Evolutionary conservation across 1,139 yeast species (phyloP), one percentile per base, ranked within the genome.

Genomic region (Hansenula sp.): DNA sequence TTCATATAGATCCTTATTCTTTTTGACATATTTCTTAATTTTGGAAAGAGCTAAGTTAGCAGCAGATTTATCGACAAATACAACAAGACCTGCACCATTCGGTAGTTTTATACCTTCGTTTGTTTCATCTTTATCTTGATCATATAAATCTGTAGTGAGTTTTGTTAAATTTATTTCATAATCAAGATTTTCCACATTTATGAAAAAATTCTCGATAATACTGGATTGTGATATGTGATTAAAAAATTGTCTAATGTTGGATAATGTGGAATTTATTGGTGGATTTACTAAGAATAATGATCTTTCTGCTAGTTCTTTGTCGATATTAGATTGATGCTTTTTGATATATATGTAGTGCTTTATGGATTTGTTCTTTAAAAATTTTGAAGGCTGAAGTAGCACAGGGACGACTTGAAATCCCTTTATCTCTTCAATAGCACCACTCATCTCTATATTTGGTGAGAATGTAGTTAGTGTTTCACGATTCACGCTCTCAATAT

Each of bases 61-160:
- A 21, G 94, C 82, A 2, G 82, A 63, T 54, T 81, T 81, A 60
- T 90, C 97, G 4, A 89, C 76, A 56, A 90, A 81, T 22, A 79
- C 77, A 26, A 88, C 71, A 14, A 87, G 67, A 1, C 86, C 94
- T 51, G 89, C 79, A 46, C 83, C 80, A 52, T 78, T 77, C 33
- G 94, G 95, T 31, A 83, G 67, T 45, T 69, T 72, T 30, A 71
- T 59, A 3, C 47, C 54, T 16, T 59, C 62, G 13, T 49, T 46
- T 24, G 57, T 51, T 1, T 60, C 60, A 5, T 58, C 44, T 22
- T 69, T 7, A 7, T 33, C 29, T 17, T 25, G 17, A 33, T 33
- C 62, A 55, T 73, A 73, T 41, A 81, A 67, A 45, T 79, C 84
- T 9, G 82, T 75, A 0, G 89, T 80, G 42, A 84, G 65, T 44